Percentiles rank a stretch among this genome's conserved stretches.
These are phyloP conservation scores for Boletus coccyginus DNA, from an alignment of 768 basidiomycete genomes.

Conservation along the genomic window DNA sequence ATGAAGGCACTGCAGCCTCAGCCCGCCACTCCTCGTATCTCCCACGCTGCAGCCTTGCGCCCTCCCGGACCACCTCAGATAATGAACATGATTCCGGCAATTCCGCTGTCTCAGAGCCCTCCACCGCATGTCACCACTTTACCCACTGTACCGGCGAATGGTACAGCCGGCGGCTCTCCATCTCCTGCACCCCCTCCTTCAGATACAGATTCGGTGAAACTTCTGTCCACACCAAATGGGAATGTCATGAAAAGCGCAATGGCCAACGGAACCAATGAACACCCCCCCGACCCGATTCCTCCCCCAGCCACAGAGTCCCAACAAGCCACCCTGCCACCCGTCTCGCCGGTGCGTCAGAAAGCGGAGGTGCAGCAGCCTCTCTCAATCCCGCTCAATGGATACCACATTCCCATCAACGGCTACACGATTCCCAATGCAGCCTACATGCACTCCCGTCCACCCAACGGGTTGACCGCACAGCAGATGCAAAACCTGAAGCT, in stretches of 20 bases:
- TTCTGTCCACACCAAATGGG: conserved; percentile 16
- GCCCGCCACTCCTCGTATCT: conserved; percentile 49
- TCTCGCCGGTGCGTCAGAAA: conserved; percentile 47
- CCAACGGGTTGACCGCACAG: conserved; percentile 47
- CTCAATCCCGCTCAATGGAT: conserved; percentile 43
- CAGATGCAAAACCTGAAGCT: conserved; percentile 61
- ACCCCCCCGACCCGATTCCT: conserved; percentile 10
- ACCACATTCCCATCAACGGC: conserved; percentile 46
- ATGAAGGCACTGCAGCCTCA: conserved; percentile 61
- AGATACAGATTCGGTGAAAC: conserved; percentile 39
- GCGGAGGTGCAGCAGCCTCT: conserved; percentile 44
- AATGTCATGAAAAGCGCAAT: conserved; percentile 28
- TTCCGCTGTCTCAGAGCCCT: conserved; percentile 32
- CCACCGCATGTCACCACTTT: conserved; percentile 31
- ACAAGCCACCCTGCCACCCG: conserved; percentile 21
- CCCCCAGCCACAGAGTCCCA: conserved; percentile 19
- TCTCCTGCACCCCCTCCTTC: conserved; percentile 40
- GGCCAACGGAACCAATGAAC: conserved; percentile 29
- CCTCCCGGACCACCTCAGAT: conserved; percentile 38
- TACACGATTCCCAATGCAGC: conserved; percentile 35
- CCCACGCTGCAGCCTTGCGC: conserved; percentile 40
- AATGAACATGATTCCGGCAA: conserved; percentile 31
- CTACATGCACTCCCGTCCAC: conserved; percentile 36
- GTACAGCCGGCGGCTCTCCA: conserved; percentile 29
- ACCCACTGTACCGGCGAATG: conserved; percentile 31